Evolutionary conservation across 2,329 filamentous ascomycete genomes (phyloP), one percentile per base, ranked within the genome.

Genomic region (Trichophyton benhamiae): DNA sequence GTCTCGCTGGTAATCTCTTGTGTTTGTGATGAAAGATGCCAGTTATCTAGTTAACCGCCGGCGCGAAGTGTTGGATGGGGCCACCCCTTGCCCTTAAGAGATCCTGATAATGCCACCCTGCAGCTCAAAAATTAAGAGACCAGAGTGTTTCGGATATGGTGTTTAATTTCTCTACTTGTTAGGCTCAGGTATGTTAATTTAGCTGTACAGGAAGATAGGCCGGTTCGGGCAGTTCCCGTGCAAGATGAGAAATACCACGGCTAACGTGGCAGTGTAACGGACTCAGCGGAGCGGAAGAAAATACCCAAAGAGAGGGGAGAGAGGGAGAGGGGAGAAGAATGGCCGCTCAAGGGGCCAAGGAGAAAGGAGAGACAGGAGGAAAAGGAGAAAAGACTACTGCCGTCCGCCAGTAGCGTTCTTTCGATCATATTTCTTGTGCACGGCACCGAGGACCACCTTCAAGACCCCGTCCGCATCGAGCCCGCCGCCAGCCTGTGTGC

Each of bases 371-470:
- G 6, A 61, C 27, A 58, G 58, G n/a, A 57, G 53, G 33, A 9
- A 27, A 36, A 33, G 22, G 22, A 4, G 9, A 7, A 30, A 7
- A 30, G 15, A 49, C 30, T 27, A 27, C 15, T 49, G 30, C 8
- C 42, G 58, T 36, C 22, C 8, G 15, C 58, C 33, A 3, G 58
- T 15, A 6, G 58, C 58, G 25, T 57, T 59, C 41, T 46, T 64
- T 20, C 62, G 60, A 72, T 90, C 87, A 60, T 87, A 75, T 62
- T 80, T 77, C 68, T 83, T 80, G 66, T 89, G 83, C 7, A 96
- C 88, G 0, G 85, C 83, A 2, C 91, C 91, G 3, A 96, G 78
- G 0, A 95, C 87, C 30, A 84, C 83, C 75, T 96, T 97, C 63
- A 96, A 75, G 49, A 96, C 87, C 0, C 82, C 84, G 1, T 89